phyloP scores from a whole-genome alignment of 163 green algal species.

The Chloromonas sp. region DNA sequence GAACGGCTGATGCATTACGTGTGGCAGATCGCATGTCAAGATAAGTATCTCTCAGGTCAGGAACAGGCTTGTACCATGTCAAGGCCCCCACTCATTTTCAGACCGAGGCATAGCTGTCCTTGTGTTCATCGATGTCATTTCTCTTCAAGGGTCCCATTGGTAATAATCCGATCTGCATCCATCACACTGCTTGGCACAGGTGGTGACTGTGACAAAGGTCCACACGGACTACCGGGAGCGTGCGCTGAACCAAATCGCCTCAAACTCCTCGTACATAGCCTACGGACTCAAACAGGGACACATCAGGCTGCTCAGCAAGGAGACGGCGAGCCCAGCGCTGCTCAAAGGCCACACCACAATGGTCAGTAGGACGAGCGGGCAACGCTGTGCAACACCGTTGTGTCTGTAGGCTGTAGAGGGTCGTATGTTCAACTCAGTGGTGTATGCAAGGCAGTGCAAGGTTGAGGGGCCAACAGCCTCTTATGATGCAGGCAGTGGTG shows the following conservation, averaged over 20 bases:
- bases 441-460: too few relatives aligned
- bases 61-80: not conserved
- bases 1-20: not conserved
- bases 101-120: too few relatives aligned
- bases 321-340: slow-evolving; percentile 54
- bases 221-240: slow-evolving; percentile 49
- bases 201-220: slow-evolving; percentile 68
- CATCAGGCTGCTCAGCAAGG: slow-evolving; percentile 70
- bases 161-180: not conserved
- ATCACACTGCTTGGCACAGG: slow-evolving; percentile 35
- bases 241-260: slow-evolving; percentile 60
- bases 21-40: not conserved
- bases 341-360: slow-evolving; percentile 61
- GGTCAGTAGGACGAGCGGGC: not conserved
- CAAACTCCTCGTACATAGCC: slow-evolving; percentile 73
- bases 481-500: too few relatives aligned
- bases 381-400: not conserved
- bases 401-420: too few relatives aligned
- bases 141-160: too few relatives aligned
- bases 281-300: slow-evolving; percentile 78
- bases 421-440: too few relatives aligned
- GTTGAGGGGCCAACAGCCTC: too few relatives aligned
- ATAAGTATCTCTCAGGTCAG: not conserved
- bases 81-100: too few relatives aligned
- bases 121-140: too few relatives aligned